Evolutionary conservation across 805 yeast genomes (phyloP).

Genomic region (Kluyveromyces wickerhamii): DNA sequence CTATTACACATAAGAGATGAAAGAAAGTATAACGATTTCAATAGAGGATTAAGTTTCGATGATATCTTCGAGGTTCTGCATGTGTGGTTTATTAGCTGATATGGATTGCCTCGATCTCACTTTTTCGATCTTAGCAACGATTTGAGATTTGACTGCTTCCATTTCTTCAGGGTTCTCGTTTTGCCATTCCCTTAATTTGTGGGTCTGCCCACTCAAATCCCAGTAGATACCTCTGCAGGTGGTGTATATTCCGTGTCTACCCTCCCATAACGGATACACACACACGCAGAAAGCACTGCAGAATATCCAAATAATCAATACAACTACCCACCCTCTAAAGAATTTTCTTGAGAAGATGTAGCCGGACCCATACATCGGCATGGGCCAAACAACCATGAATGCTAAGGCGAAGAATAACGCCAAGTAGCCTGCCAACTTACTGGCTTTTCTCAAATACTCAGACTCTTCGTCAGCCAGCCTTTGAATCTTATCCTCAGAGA

Average conservation of each 20-base stretch:
- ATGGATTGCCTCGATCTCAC: constrained; percentile 1
- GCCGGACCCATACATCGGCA: constrained; percentile 84
- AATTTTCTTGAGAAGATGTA: constrained; percentile 68
- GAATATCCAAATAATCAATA: constrained; percentile 76
- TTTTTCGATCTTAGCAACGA: constrained; percentile 32
- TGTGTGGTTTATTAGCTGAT: too few relatives aligned
- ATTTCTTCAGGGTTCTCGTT: constrained; percentile 60
- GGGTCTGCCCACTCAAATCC: constrained; percentile 71
- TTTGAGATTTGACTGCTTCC: constrained; percentile 65
- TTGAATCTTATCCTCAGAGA: constrained; percentile 14
- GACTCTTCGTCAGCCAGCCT: constrained; percentile 41
- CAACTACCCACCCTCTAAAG: constrained; percentile 86
- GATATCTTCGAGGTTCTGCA: background rate
- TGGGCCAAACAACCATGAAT: constrained; percentile 75
- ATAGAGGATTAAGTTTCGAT: background rate
- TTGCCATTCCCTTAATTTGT: constrained; percentile 74
- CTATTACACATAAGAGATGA: too few relatives aligned
- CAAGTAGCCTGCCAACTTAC: constrained; percentile 52
- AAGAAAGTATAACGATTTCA: too few relatives aligned
- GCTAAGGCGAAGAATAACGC: constrained; percentile 56
- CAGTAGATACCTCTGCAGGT: constrained; percentile 74
- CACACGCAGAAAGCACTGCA: constrained; percentile 55
- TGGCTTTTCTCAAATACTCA: constrained; percentile 43
- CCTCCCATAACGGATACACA: constrained; percentile 66
- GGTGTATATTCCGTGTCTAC: constrained; percentile 55